Conservation (phyloP, 2,329 filamentous ascomycete species). For the Verticillium isaacii region DNA sequence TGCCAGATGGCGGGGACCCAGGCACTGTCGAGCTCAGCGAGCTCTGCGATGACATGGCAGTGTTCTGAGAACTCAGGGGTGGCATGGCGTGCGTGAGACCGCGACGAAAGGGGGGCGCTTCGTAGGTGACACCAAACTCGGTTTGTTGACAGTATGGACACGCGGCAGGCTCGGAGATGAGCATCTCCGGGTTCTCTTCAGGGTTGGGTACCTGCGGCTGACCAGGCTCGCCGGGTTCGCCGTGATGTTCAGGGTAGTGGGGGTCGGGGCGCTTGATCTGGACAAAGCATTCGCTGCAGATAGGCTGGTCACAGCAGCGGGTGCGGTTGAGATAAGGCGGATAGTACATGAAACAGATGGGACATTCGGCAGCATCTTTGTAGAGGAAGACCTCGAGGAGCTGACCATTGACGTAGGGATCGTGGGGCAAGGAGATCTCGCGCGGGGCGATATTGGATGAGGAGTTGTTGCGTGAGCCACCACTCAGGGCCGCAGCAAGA, state of each 20-base stretch:
- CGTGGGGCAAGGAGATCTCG: slow-evolving; percentile 73
- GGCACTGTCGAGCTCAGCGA: slow-evolving; percentile 62
- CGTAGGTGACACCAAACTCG: slow-evolving; percentile 95
- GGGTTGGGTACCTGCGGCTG: slow-evolving; percentile 23
- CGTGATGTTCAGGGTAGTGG: slow-evolving; percentile 76
- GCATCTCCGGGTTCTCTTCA: slow-evolving; percentile 50
- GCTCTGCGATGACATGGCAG: slow-evolving; percentile 82
- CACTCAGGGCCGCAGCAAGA: slow-evolving; percentile 72
- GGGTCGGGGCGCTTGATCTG: slow-evolving; percentile 95
- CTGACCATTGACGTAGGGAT: slow-evolving; percentile 91
- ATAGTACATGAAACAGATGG: slow-evolving; percentile 95
- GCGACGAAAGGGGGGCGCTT: slow-evolving; percentile 80
- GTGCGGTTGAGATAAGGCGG: slow-evolving; percentile 93
- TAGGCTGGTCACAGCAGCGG: slow-evolving; percentile 89
- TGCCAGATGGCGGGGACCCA: slow-evolving; percentile 28
- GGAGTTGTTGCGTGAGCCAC: slow-evolving; percentile 68
- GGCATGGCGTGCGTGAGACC: slow-evolving; percentile 66
- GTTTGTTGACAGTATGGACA: slow-evolving; percentile 95
- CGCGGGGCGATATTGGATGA: slow-evolving; percentile 68
- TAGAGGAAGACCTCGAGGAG: slow-evolving; percentile 90
- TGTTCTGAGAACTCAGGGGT: slow-evolving; percentile 44
- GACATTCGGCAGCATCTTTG: slow-evolving; percentile 85
- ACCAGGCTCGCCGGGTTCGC: slow-evolving; percentile 28
- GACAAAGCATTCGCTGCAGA: slow-evolving; percentile 98
- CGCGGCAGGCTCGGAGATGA: slow-evolving; percentile 85